Base-by-base conservation (phyloP, 2,329 filamentous ascomycete species). In the Fusarium secorum region DNA sequence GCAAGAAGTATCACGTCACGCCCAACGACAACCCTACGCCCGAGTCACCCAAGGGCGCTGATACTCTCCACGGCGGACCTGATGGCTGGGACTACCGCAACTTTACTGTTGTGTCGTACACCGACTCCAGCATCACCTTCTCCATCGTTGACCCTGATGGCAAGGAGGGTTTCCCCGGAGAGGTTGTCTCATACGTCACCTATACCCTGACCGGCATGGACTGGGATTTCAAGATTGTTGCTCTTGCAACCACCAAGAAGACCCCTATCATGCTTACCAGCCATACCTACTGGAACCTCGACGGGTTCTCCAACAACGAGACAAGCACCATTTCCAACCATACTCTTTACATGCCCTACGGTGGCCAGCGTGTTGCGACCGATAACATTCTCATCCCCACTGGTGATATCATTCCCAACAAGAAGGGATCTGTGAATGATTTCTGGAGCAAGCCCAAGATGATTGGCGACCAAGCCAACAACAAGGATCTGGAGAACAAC, bases 371-470 rank as follows among this genome's bases (percentile, higher is more conserved):
- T 64, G 83, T 94, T 22, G 91, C 79, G 28, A 87, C 89, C 14
- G 92, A 95, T 79, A 86, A 85, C 66, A 93, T 93, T 64, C 83
- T 93, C 20, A 90, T 95, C 60, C 93, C 92, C 0, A 94, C 91
- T 0, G 93, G 93, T 45, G 88, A 92, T 60, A 91, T 98, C 70
- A 79, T 91, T n/a, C 83, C 89, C 60, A 93, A 93, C 81, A 79
- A 86, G 73, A 82, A 85, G 57, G 88, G 89, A 41, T 90, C 89
- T 2, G 89, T 93, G 70, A 93, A 94, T 74, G 91, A 94, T 80
- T 93, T 95, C 83, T 97, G 94, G 91, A 93, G 89, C 53, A 81
- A 86, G 30, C 91, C 93, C 14, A 97, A 97, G 84, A 87, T 93
- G 74, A 84, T 98, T 52, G 94, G 94, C 32, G 84, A 89, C 38